Evolutionary conservation across 2,329 filamentous ascomycete genomes (phyloP), one percentile per base, ranked within the genome.

Genomic region (Ceratocystis albifundus): DNA sequence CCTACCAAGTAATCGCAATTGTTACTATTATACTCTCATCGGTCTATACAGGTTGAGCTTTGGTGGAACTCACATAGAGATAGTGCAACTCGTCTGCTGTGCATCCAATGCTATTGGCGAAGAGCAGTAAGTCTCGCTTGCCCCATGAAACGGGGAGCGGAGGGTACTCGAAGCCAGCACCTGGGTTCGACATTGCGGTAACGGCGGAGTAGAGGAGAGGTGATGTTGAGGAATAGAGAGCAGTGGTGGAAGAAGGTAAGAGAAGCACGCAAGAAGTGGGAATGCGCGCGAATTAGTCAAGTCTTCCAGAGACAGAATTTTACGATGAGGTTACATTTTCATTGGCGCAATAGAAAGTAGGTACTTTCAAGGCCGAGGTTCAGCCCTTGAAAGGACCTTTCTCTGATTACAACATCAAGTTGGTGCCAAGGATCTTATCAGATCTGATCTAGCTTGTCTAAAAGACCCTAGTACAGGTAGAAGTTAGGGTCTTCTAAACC

Each of bases 31-130:
- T 8, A 45, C 2, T 22, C 20, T 46, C 17, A 22, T 17, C 28
- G 12, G 8, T 50, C 22, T 36, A 15, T 2, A 30, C n/a, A 30
- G 17, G 17, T 20, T 30, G 15, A 5, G 20, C 53, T 2, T 32
- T 8, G 44, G 15, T n/a, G 45, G 22, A 46, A 73, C 83, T 68
- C 80, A 94, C 90, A 72, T 91, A 96, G 77, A 96, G 86, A 74
- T 93, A 96, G 74, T 96, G 90, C 73, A 96, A 84, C 80, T 96
- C 92, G 71, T 96, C 86, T n/a, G 82, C 82, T 12, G 84, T 93
- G 73, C 82, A 86, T 66, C 92, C 92, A 74, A 96, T 93, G 77
- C 88, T 93, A 76, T 88, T 88, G 71, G 92, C 91, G 75, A 96
- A 96, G 69, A 97, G 85, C 69, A 96, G 81, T 45, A 87, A 84